phyloP scores from a whole-genome alignment of 148 eudicot genomes.

The Amaranthus cruentus region DNA sequence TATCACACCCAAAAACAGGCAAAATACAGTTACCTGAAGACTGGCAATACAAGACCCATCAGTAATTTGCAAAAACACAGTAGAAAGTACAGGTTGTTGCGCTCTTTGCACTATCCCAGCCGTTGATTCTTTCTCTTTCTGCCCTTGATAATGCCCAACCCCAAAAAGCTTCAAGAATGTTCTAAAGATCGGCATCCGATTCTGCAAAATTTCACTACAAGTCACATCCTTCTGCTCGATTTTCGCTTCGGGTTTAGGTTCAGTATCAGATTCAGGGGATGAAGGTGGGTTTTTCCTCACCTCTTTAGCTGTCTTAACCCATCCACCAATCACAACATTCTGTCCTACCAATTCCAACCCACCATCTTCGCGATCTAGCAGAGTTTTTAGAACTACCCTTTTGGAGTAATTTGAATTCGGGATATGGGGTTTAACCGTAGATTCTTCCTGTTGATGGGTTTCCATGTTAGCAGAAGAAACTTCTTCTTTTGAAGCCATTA shows the following conservation, averaged over 20 bases:
- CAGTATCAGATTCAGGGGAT: conserved; percentile 6
- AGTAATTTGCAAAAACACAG: conserved; percentile 53
- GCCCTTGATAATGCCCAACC: conserved; percentile 38
- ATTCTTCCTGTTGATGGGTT: conserved; percentile 14
- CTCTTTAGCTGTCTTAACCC: conserved; percentile 87
- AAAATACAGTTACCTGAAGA: conserved; percentile 59
- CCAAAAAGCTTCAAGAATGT: conserved; percentile 63
- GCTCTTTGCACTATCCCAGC: conserved; percentile 21
- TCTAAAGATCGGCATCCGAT: conserved; percentile 51
- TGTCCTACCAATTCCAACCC: conserved; percentile 53
- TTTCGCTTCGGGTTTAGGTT: conserved; percentile 14
- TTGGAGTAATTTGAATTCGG: conserved; percentile 53
- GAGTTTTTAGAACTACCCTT: conserved; percentile 55
- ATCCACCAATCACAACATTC: conserved; percentile 75
- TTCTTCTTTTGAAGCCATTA: conserved; percentile 26
- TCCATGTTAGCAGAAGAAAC: not conserved
- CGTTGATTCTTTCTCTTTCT: conserved; percentile 23
- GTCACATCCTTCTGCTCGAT: conserved; percentile 38
- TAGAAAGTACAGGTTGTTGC: conserved; percentile 37
- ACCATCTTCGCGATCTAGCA: conserved; percentile 43
- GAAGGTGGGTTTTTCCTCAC: conserved; percentile 39
- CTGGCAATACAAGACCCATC: conserved; percentile 74
- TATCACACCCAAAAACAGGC: not conserved
- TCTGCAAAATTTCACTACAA: conserved; percentile 67
- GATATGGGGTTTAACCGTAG: conserved; percentile 19